Conservation (phyloP, 139 green algal species). For the Protoeuglena noctilucae region DNA sequence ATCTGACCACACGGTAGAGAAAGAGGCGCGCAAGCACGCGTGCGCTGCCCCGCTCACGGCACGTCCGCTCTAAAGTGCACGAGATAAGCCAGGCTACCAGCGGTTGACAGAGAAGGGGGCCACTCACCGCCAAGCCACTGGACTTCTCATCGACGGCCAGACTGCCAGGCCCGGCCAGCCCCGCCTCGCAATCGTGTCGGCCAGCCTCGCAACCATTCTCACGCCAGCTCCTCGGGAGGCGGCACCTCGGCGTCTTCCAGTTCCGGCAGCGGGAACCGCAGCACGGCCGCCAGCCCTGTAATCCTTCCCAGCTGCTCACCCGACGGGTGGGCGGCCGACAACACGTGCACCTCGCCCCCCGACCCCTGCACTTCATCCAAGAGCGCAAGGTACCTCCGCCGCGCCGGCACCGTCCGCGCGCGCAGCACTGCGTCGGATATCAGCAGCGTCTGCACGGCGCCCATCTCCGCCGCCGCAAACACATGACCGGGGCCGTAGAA, state of each 20-base stretch:
- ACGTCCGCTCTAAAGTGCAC: too few species aligned
- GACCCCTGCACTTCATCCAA: constrained; percentile 58
- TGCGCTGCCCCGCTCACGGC: too few species aligned
- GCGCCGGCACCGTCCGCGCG: constrained; percentile 25
- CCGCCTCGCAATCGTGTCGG: too few species aligned
- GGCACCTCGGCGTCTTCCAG: constrained; percentile 60
- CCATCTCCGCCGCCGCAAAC: constrained; percentile 29
- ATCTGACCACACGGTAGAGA: too few species aligned
- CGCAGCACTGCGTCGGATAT: constrained; percentile 21
- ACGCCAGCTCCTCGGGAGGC: too few species aligned
- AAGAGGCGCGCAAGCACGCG: too few species aligned
- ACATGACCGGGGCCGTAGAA: constrained; percentile 83
- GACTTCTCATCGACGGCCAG: too few species aligned
- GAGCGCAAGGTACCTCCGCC: constrained; percentile 11
- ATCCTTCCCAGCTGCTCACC: constrained; percentile 80
- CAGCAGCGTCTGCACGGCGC: constrained; percentile 62
- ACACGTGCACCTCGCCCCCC: constrained; percentile 68
- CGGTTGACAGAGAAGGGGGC: too few species aligned
- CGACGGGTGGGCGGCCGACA: constrained; percentile 50
- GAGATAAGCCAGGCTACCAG: too few species aligned
- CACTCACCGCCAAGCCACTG: too few species aligned
- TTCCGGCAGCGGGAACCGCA: constrained; percentile 81
- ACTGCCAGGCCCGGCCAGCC: too few species aligned
- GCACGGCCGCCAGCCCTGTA: constrained; percentile 66
- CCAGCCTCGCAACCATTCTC: too few species aligned